phyloP scores from a whole-genome alignment of 805 yeast species.

The Maudiozyma serrabonitensis region DNA sequence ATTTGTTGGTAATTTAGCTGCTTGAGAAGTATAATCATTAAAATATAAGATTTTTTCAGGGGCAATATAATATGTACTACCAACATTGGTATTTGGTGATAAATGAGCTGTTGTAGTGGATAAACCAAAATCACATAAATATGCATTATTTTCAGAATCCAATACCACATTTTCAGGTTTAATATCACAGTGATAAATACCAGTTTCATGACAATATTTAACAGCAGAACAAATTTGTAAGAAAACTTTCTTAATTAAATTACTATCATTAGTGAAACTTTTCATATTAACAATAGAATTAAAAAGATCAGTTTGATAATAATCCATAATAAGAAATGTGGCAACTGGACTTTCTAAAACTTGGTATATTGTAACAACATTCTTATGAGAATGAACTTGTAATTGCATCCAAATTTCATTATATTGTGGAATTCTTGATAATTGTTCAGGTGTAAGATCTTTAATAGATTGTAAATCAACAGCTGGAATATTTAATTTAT shows the following conservation, averaged over 20 bases:
- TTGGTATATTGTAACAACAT: constrained; percentile 65
- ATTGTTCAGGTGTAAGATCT: constrained; percentile 29
- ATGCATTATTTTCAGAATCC: constrained; percentile 44
- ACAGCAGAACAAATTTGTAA: constrained; percentile 76
- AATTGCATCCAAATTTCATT: constrained; percentile 69
- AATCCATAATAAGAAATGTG: constrained; percentile 72
- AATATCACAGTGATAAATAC: constrained; percentile 88
- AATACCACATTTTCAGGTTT: constrained; percentile 91
- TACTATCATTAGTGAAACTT: constrained; percentile 46
- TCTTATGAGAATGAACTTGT: constrained; percentile 68
- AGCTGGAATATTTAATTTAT: constrained; percentile 22
- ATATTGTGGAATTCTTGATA: constrained; percentile 30
- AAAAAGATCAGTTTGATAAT: constrained; percentile 79
- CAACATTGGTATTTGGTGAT: constrained; percentile 70
- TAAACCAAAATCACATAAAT: constrained; percentile 81
- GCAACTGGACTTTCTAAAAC: constrained; percentile 55
- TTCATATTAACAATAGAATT: constrained; percentile 70
- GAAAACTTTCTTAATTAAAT: constrained; percentile 47
- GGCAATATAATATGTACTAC: constrained; percentile 86
- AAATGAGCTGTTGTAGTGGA: constrained; percentile 55
- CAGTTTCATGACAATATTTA: constrained; percentile 69
- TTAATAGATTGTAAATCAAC: constrained; percentile 23
- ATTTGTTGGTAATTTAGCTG: constrained; percentile 41
- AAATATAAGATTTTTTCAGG: constrained; percentile 54
- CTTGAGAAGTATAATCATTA: neutral